A percentile compares a stretch with the other conserved stretches of the same genome.
Conservation (phyloP, 208 protist genomes). For the Entamoeba nuttalli region DNA sequence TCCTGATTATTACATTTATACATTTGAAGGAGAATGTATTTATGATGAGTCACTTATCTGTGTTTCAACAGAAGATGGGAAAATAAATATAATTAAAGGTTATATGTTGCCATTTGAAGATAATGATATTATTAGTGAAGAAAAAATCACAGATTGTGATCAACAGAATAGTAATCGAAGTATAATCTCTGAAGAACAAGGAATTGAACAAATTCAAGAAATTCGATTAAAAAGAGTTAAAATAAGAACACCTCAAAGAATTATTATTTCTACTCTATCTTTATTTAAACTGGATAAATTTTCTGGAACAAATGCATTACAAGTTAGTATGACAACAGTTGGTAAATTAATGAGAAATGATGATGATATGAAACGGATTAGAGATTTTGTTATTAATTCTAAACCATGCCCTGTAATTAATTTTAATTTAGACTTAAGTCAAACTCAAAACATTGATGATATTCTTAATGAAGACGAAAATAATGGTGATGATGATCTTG, state of each 20-base stretch:
- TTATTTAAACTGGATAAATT: neutral
- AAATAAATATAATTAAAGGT: neutral
- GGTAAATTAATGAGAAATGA: neutral
- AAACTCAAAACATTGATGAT: neutral
- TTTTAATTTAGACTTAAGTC: neutral
- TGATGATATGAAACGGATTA: neutral
- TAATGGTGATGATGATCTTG: neutral
- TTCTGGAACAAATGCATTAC: neutral
- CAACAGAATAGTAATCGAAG: neutral
- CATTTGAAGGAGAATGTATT: neutral
- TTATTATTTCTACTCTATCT: neutral
- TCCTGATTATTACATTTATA: neutral
- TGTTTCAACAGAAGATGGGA: neutral
- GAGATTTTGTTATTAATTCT: neutral
- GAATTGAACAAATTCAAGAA: neutral
- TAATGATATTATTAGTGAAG: neutral
- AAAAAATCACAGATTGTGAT: neutral
- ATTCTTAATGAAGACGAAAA: neutral
- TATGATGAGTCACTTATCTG: neutral
- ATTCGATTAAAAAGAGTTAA: neutral
- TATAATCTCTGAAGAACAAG: neutral
- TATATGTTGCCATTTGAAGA: neutral
- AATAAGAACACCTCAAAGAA: neutral
- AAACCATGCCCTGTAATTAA: neutral
- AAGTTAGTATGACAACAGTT: neutral